Evolutionary conservation across 108 stramenopile species (phyloP), one percentile per base, ranked within the genome.

Genomic region (Craspedostauros australis): DNA sequence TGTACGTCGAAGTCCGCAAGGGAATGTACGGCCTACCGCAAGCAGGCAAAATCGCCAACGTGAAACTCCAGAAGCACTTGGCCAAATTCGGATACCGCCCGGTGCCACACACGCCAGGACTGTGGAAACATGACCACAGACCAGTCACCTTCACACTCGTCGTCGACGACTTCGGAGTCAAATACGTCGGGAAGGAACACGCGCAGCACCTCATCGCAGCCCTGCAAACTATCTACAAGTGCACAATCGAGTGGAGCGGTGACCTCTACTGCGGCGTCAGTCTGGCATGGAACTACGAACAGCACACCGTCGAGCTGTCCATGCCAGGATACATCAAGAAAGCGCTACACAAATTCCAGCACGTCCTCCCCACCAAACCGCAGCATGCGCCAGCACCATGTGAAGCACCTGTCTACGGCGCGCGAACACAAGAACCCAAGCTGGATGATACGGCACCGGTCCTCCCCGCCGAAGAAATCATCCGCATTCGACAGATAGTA

Each of bases 1-100:
- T 62, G 0, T 56, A 68, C 36, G 2, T 57, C 12, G 43, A 58
- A 43, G 37, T 60, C 7, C 9, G 14, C 20, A 34, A 45, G 28
- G 73, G 73, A 0, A 79, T 79, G 73, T 79, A 75, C 23, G 76
- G 76, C 27, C 68, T 77, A 11, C 64, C 59, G 6, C 76, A 77
- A 48, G 59, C 69, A 7, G 67, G 75, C 38, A 28, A 45, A 6
- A 39, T 76, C 21, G 66, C 62, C 21, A 68, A 73, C 32, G 46
- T 57, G 23, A 53, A 47, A 21, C 48, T 73, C 1, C 11, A 25
- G 24, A 11, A 47, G 31, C 43, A 37, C 36, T 39, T 73, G 1
- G 45, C 9, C 4, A 1, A 16, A 1, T 32, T 54, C 24, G 74
- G 75, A 1, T 76, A 76, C 39, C n/a, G 41, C 12, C 27, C 20